Base-by-base conservation (phyloP, 1,139 yeast genomes). In the Debaryomyces sp. region DNA sequence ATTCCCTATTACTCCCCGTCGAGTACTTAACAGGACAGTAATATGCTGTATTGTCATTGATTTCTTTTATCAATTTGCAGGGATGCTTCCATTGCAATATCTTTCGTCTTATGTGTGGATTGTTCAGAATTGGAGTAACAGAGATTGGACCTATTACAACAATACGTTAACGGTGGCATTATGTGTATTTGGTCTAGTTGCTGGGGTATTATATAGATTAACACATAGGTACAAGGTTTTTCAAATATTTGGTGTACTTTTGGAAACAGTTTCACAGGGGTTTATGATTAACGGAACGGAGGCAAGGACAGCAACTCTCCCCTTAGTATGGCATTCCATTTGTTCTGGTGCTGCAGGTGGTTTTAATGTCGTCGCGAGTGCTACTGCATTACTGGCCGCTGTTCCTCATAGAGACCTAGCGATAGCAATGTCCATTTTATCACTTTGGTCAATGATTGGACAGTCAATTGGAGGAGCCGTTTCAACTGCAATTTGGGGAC, bases 401-500 rank as follows among this genome's bases (percentile, higher is more conserved):
- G 73, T 68, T 43, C 68, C 71, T 27, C 82, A 78, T 59, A 77
- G 72, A 52, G 75, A 75, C 57, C 61, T 76, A 64, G 79, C 78
- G 5, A 59, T 71, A 23, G 66, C 73, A 32, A 75, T 78, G 43
- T 70, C 81, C 1, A 56, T 77, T 21, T 64, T 76, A 49, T 55
- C 69, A 12, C 61, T 80, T 37, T 66, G 69, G 56, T 67, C 71
- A 50, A 59, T 66, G 38, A 67, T 78, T 51, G 82, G 81, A 34
- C 59, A 67, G 38, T 75, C 78, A 7, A 59, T 78, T 44, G 81
- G 81, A 8, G 58, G 65, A 41, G 71, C 80, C 6, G 62, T 76
- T 39, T 71, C 78, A 23, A 79, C 78, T 50, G 78, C 78, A n/a
- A 66, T 77, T 41, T 77, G 81, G 81, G 64, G 74, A 22, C 63